Evolutionary conservation across 2,329 filamentous ascomycete species (phyloP), one percentile per base, ranked within the genome.

Genomic region (Colletotrichum lindemuthianum): DNA sequence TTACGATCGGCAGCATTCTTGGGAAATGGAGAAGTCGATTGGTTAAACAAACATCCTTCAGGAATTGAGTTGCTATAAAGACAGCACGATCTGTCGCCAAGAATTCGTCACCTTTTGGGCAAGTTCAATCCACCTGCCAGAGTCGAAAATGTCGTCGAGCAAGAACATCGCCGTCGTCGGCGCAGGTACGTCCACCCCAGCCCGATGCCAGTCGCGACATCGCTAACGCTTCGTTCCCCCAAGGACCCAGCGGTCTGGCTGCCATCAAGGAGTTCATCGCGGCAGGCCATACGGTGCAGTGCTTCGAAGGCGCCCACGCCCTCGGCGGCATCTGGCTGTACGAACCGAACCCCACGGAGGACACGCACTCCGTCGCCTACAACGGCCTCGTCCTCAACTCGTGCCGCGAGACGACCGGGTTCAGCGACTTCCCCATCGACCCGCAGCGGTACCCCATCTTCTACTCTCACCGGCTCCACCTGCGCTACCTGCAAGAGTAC

Each of bases 281-380:
- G 11, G 76, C 74, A 47, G 74, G 75, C 10, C 65, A 78, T 56
- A 67, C 73, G 1, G 75, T 71, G 54, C 74, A 74, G 6, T 70
- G 73, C 45, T 79, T 78, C 65, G 77, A 81, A 67, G 68, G 70
- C 12, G 72, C 74, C 16, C 55, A 67, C 13, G 70, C 72, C 50
- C 71, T 80, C 52, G 78, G 77, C 45, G 77, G 77, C 39, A 74
- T 75, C 59, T 81, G 78, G 78, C 72, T 71, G 47, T 79, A 78
- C 65, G 72, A 78, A 43, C 65, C 70, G 4, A 68, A 70, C 54
- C 64, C 63, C 65, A 49, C 69, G 37, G 50, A 57, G 65, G 70
- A 76, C 59, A 55, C 75, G 40, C 66, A 69, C 39, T 76, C 74
- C 3, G 73, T 72, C 34, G 75, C 79, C 9, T 77, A 79, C 69